Evolutionary conservation across 202 grass and related monocot species (phyloP).

Genomic region (Panicum virgatum): DNA sequence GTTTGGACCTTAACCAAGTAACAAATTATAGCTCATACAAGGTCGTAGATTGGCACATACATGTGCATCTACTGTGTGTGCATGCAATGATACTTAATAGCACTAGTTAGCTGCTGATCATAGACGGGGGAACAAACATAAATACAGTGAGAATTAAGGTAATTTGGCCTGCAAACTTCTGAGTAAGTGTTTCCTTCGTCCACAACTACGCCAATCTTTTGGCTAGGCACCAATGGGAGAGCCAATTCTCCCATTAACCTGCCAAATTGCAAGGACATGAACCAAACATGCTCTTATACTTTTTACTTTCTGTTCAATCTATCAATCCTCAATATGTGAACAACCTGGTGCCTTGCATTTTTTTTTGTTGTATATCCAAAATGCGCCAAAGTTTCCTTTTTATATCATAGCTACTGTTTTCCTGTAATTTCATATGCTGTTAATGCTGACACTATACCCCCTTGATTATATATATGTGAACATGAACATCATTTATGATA

Average conservation of each 20-base stretch:
- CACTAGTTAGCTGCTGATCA: not conserved
- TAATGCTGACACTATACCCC: no score
- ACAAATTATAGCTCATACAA: not conserved
- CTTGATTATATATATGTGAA: no score
- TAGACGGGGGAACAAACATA: not conserved
- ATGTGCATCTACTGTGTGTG: not conserved
- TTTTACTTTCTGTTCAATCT: not conserved
- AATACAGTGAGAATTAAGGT: not conserved
- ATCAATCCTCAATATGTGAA: not conserved
- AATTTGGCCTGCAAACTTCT: no score
- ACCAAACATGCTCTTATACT: not conserved
- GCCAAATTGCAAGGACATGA: conserved; percentile 6
- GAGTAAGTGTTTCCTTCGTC: no score
- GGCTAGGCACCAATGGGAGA: no score
- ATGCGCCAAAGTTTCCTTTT: no score
- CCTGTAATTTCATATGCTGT: no score
- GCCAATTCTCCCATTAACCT: not conserved
- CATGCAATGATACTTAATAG: not conserved
- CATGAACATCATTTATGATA: no score
- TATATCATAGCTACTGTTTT: no score
- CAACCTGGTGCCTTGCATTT: not conserved
- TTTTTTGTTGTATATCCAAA: no score
- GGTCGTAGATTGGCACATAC: not conserved
- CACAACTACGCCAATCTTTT: no score
- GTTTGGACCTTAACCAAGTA: not conserved